Evolutionary conservation across 352 stramenopile genomes (phyloP).

Genomic region (Pythium catenulatum): DNA sequence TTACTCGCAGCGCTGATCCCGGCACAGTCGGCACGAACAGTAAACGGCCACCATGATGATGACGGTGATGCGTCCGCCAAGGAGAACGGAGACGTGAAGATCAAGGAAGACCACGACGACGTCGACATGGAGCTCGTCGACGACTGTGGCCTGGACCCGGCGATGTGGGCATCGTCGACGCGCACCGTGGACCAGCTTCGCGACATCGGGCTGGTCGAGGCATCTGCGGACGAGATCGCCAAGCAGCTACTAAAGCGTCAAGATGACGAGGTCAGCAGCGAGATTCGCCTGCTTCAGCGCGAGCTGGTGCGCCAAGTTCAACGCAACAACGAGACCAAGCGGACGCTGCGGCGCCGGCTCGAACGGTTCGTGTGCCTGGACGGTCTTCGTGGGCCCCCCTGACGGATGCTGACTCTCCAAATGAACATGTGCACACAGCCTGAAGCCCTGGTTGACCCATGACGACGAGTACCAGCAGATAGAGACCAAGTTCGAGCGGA

Average conservation of each 20-base stretch:
- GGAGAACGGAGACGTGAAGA: background rate
- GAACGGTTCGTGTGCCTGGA: constrained; percentile 69
- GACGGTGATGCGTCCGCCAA: no score
- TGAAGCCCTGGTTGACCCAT: constrained; percentile 80
- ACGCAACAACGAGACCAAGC: constrained; percentile 81
- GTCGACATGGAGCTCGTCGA: background rate
- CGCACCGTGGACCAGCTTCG: constrained; percentile 47
- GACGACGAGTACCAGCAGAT: constrained; percentile 71
- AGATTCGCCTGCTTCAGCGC: constrained; percentile 77
- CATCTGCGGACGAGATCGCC: constrained; percentile 48
- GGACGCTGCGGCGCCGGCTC: constrained; percentile 73
- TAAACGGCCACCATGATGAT: background rate
- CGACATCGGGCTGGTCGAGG: constrained; percentile 76
- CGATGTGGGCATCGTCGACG: background rate
- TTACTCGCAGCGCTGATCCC: constrained; percentile 41
- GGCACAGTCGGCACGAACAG: background rate
- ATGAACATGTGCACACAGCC: constrained; percentile 54
- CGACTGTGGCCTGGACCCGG: background rate
- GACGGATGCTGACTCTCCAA: background rate
- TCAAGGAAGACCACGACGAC: background rate
- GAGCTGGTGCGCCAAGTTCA: constrained; percentile 68
- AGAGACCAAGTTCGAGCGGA: constrained; percentile 77
- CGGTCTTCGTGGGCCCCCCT: no score
- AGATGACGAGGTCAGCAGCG: constrained; percentile 82
- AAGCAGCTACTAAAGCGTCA: constrained; percentile 57